Evolutionary conservation across 2,329 filamentous ascomycete genomes (phyloP), one percentile per base, ranked within the genome.

Genomic region (Stachybotrys echinatus): DNA sequence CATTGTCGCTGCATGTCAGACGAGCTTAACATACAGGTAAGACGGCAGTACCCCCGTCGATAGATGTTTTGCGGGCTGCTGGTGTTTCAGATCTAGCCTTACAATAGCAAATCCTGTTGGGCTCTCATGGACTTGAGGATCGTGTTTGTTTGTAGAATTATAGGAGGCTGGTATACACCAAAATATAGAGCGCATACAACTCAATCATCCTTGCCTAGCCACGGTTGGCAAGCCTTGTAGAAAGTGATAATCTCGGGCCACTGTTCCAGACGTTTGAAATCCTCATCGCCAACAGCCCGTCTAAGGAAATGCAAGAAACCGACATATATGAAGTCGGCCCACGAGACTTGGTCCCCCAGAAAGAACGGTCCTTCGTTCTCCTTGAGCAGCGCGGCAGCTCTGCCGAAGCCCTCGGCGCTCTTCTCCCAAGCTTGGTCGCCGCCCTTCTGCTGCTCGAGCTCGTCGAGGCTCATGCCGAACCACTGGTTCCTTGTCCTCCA

Each of bases 381-480:
- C 27, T 46, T 46, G 5, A 46, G 44, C 14, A 21, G 12, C 17
- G 23, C 23, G 27, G 23, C 44, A 46, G 31, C 18, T 3, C 20
- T 6, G 18, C 6, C 14, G 19, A 46, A 46, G n/a, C 3, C 2
- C 27, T 46, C 23, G n/a, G 34, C 19, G 23, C 23, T 37, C 6
- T 7, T n/a, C 10, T 6, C 27, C 44, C 44, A 46, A 6, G 44
- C 44, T 18, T 46, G 12, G 19, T 46, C 44, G 23, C 44, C 44
- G 14, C 44, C 44, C 14, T 34, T 34, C 19, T 46, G 23, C 17
- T 34, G n/a, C 18, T 20, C 23, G 5, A 46, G 23, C 27, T 46
- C 44, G n/a, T 37, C 23, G n/a, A 46, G 44, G 19, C 44, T 46
- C 44, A 46, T 46, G 14, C 23, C 23, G 44, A 46, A 46, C 44